Conservation (phyloP, 768 basidiomycete species). For the Hericium rajendrae region DNA sequence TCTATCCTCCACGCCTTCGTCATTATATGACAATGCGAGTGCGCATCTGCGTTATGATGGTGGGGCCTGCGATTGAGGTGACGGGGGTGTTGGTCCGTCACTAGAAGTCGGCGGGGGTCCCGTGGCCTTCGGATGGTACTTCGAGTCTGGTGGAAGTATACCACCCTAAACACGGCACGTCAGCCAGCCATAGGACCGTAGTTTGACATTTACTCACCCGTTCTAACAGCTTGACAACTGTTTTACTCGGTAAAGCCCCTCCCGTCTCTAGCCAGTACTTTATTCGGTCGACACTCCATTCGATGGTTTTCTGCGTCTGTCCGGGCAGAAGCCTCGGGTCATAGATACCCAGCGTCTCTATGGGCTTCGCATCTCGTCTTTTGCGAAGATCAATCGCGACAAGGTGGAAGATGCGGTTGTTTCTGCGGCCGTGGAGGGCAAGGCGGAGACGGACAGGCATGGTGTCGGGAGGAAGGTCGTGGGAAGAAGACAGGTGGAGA, state of each 20-base stretch:
- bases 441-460: conserved; percentile 86
- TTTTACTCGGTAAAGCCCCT: conserved; percentile 75
- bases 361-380: conserved; percentile 74
- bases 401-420: conserved; percentile 73
- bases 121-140: conserved; percentile 37
- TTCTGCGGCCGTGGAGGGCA: conserved; percentile 68
- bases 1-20: no score
- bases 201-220: conserved; percentile 44
- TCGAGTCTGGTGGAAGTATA: conserved; percentile 47
- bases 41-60: not conserved
- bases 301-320: conserved; percentile 57
- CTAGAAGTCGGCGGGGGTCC: not conserved
- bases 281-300: conserved; percentile 89
- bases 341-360: conserved; percentile 82
- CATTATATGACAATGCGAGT: no score
- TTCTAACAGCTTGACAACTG: conserved; percentile 68
- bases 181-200: not conserved
- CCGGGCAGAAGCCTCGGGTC: conserved; percentile 52
- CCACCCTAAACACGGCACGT: conserved; percentile 38
- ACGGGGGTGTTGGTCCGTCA: not conserved
- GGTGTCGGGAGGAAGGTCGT: conserved; percentile 3
- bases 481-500: not conserved
- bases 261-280: conserved; percentile 72
- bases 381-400: conserved; percentile 71
- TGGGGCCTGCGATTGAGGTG: not conserved